Evolutionary conservation across 345 rosid species (phyloP).

Genomic region (Trapa bicornis): DNA sequence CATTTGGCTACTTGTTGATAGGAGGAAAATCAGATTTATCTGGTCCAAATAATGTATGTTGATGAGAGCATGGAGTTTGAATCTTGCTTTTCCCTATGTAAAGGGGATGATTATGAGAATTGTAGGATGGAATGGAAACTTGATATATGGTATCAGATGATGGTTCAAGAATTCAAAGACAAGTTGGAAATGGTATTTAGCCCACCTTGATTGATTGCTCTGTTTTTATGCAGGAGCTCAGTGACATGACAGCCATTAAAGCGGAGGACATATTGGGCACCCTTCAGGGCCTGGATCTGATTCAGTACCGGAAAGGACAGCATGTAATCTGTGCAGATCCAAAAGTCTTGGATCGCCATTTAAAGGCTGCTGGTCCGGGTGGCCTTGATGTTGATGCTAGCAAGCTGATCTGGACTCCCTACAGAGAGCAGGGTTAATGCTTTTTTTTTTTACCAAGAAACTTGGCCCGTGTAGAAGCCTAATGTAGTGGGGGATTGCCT

Average conservation of each 20-base stretch:
- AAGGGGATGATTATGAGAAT: not conserved
- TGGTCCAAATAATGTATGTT: not conserved
- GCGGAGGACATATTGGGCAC: conserved; percentile 91
- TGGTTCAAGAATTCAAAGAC: not conserved
- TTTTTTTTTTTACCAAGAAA: not conserved
- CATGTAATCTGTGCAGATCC: conserved; percentile 98
- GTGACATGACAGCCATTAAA: conserved; percentile 98
- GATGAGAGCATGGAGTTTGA: not conserved
- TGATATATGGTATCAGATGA: not conserved
- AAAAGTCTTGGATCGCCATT: conserved; percentile 89
- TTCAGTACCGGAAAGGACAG: conserved; percentile 98
- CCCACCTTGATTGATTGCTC: not conserved
- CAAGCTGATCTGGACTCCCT: conserved; percentile 98
- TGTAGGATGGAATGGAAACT: no score
- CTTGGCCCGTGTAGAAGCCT: no score
- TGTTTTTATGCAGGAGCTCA: conserved; percentile 52
- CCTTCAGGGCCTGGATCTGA: conserved; percentile 88
- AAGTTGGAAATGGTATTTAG: not conserved
- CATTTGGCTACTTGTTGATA: not conserved
- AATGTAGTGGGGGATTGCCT: no score
- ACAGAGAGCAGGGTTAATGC: conserved; percentile 67
- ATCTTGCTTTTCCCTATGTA: not conserved
- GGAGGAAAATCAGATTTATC: not conserved
- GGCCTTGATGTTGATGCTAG: conserved; percentile 95
- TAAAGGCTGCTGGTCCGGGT: conserved; percentile 95